Evolutionary conservation across 495 filamentous ascomycete genomes (phyloP).

Genomic region (Clavariopsis aquatica): DNA sequence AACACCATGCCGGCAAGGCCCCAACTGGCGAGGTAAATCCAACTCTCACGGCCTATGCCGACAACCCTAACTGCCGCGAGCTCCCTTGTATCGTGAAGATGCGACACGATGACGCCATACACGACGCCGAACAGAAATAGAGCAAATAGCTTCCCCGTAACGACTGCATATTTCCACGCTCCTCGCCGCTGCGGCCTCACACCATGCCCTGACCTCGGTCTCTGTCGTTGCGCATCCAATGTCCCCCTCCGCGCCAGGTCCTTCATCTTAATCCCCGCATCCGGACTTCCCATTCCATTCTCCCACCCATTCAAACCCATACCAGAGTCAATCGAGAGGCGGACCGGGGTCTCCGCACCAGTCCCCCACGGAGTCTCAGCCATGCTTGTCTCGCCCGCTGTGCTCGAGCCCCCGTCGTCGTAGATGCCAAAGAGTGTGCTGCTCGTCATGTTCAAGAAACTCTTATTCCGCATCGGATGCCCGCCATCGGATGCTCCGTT

Average conservation of each 20-base stretch:
- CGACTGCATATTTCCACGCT: conserved; percentile 44
- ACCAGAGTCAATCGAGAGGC: conserved; percentile 24
- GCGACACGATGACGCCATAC: conserved; percentile 84
- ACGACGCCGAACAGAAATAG: conserved; percentile 80
- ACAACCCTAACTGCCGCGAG: conserved; percentile 65
- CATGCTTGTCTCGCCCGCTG: conserved; percentile 46
- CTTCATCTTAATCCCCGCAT: conserved; percentile 24
- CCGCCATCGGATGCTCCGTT: neutral
- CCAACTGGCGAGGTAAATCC: conserved; percentile 77
- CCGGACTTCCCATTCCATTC: conserved; percentile 28
- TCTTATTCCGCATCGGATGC: conserved; percentile 59
- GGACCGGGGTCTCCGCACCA: conserved; percentile 63
- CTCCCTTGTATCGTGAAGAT: conserved; percentile 70
- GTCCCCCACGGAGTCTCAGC: conserved; percentile 68
- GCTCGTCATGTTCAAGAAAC: conserved; percentile 81
- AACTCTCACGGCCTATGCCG: conserved; percentile 59
- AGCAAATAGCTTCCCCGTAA: conserved; percentile 60
- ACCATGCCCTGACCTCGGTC: neutral
- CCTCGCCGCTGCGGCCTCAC: conserved; percentile 4
- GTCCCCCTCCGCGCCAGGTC: conserved; percentile 2
- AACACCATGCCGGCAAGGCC: conserved; percentile 73
- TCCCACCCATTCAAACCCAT: conserved; percentile 12
- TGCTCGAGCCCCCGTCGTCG: conserved; percentile 62
- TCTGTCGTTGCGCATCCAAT: conserved; percentile 4
- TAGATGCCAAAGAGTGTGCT: conserved; percentile 93